Base-by-base conservation (phyloP, 192 early-diverging fungal genomes). In the Allomyces arbusculus region DNA sequence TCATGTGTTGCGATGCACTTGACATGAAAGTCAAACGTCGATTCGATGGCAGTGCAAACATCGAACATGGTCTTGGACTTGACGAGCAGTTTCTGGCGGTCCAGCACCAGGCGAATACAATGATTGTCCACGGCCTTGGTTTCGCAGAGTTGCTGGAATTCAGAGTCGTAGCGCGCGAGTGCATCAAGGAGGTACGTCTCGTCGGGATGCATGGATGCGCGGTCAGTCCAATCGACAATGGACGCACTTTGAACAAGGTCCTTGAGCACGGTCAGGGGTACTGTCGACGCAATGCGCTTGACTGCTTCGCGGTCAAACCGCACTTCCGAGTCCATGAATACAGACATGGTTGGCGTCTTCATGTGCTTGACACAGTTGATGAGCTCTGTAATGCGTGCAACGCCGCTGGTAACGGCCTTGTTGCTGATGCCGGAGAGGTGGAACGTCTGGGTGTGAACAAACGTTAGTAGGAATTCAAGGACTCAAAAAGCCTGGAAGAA, bases 151-250 rank as follows among this genome's bases (percentile, higher is more conserved):
- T 65, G 67, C 33, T 70, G 43, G 64, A 72, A 67, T 28, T 28
- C 26, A 66, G 81, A 69, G 20, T 81, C 66, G n/a, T 72, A 73
- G 63, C 81, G 75, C 58, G 79, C 73, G 1, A 80, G 68, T 24
- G 81, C 75, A 79, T 79, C 81, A 16, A 79, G 79, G 22, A 24
- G n/a, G 19, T 40, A 20, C 50, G n/a, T n/a, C n/a, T n/a, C n/a
- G n/a, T n/a, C n/a, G n/a, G n/a, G n/a, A n/a, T n/a, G n/a, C n/a
- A n/a, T n/a, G n/a, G n/a, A n/a, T n/a, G n/a, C n/a, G n/a, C n/a
- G n/a, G n/a, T n/a, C n/a, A n/a, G n/a, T n/a, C n/a, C n/a, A n/a
- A n/a, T n/a, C n/a, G n/a, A n/a, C n/a, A n/a, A n/a, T n/a, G n/a
- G n/a, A n/a, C n/a, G n/a, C n/a, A n/a, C n/a, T n/a, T n/a, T n/a